These are phyloP conservation scores for Citrus mangshanensis DNA, from an alignment of 345 rosid genomes.

Conservation along the genomic window DNA sequence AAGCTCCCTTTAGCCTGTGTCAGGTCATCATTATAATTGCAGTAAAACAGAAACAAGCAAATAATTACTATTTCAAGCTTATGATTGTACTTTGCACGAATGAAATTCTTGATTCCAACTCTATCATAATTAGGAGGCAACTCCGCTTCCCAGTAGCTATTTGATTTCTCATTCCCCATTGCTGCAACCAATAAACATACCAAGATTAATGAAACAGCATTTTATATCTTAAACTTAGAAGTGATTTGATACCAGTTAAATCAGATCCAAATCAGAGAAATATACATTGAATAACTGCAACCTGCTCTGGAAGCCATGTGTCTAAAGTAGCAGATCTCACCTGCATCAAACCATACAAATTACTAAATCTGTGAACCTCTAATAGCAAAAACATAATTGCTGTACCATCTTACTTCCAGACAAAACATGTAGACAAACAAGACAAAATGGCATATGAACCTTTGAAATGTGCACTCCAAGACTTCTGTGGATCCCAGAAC, in stretches of 20 bases:
- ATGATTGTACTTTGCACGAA: constrained; percentile 76
- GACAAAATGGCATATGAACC: constrained; percentile 32
- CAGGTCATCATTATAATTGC: constrained; percentile 7
- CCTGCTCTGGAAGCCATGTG: constrained; percentile 99
- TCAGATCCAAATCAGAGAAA: neutral
- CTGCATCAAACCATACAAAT: constrained; percentile 29
- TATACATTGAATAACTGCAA: constrained; percentile 71
- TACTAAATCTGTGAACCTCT: neutral
- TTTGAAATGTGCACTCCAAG: constrained; percentile 97
- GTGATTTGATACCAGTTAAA: neutral
- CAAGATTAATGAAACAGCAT: constrained; percentile 1
- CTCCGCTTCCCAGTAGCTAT: constrained; percentile 93
- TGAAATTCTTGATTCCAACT: constrained; percentile 71
- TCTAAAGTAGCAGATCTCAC: constrained; percentile 92
- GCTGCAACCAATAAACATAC: constrained; percentile 38
- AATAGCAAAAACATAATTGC: neutral
- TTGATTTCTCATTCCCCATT: constrained; percentile 78
- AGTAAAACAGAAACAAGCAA: constrained; percentile 16
- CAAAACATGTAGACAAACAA: neutral
- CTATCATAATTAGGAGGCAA: constrained; percentile 71
- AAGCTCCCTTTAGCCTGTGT: constrained; percentile 4
- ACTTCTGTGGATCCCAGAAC: constrained; percentile 90
- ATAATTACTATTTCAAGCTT: constrained; percentile 14
- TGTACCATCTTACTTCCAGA: neutral
- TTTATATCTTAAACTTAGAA: neutral